phyloP scores from a whole-genome alignment of 2,329 filamentous ascomycete species.

The Cladophialophora immunda region DNA sequence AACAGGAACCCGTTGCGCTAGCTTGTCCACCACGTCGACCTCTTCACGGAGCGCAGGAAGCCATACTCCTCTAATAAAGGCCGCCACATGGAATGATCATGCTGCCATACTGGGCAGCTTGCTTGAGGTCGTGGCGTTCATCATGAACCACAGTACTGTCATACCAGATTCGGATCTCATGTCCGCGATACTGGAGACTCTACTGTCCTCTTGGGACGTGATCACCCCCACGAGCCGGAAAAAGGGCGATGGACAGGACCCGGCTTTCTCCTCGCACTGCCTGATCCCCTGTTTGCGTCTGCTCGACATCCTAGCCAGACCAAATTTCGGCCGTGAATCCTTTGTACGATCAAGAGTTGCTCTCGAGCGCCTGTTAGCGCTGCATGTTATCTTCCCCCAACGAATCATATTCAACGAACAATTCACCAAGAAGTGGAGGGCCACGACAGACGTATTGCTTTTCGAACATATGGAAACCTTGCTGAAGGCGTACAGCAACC shows the following conservation, averaged over 20 bases:
- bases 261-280: constrained; percentile 39
- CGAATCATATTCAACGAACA: constrained; percentile 38
- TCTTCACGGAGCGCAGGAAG: neutral
- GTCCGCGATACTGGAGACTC: constrained; percentile 13
- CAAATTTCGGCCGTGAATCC: neutral
- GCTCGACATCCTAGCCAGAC: constrained; percentile 34
- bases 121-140: constrained; percentile 16
- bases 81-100: constrained; percentile 18
- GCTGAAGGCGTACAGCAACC: constrained; percentile 24
- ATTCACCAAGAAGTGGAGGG: constrained; percentile 34
- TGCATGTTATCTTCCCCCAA: constrained; percentile 47
- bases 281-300: constrained; percentile 43
- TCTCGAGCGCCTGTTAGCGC: constrained; percentile 46
- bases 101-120: constrained; percentile 26
- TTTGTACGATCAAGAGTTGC: constrained; percentile 13
- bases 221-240: constrained; percentile 11
- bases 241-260: constrained; percentile 22
- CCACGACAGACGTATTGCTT: constrained; percentile 22
- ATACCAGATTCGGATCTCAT: neutral
- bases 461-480: constrained; percentile 31
- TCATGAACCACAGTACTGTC: neutral
- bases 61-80: constrained; percentile 16
- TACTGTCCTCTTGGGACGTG: constrained; percentile 23
- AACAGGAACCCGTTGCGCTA: constrained; percentile 26
- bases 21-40: constrained; percentile 17